These are phyloP conservation scores for Oryza meridionalis DNA, from an alignment of 176 grass and related monocot species.

Conservation along the genomic window DNA sequence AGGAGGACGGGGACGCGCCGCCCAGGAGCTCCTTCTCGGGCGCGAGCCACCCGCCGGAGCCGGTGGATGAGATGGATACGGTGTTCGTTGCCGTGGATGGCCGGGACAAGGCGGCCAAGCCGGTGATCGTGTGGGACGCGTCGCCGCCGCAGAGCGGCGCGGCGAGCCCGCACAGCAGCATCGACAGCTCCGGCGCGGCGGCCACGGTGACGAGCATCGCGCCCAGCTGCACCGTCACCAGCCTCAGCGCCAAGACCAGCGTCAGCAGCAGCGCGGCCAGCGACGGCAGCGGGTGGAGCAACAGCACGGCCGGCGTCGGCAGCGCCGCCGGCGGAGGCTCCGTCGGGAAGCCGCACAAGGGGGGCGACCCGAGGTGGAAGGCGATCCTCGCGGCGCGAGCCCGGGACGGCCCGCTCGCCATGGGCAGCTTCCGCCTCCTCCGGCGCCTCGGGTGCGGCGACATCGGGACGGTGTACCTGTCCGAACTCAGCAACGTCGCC, in stretches of 20 bases:
- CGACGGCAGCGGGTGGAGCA: conserved; percentile 54
- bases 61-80: conserved; percentile 55
- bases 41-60: conserved; percentile 62
- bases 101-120: conserved; percentile 33
- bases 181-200: conserved; percentile 57
- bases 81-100: conserved; percentile 43
- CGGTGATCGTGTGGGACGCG: conserved; percentile 51
- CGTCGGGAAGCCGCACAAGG: conserved; percentile 56
- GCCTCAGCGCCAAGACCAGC: conserved; percentile 61
- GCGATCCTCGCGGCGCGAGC: conserved; percentile 48
- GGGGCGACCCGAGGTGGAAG: conserved; percentile 62
- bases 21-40: conserved; percentile 56
- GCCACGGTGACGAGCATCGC: conserved; percentile 51
- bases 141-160: conserved; percentile 47
- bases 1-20: conserved; percentile 33
- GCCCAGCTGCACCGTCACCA: conserved; percentile 56
- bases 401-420: conserved; percentile 47
- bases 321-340: not conserved
- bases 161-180: conserved; percentile 64
- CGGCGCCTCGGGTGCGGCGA: conserved; percentile 65
- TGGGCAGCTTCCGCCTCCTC: conserved; percentile 61
- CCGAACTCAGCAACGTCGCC: conserved; percentile 44
- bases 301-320: not conserved
- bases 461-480: conserved; percentile 67
- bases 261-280: conserved; percentile 62